Evolutionary conservation across 208 protist species (phyloP), one percentile per base, ranked within the genome.

Genomic region (Acanthamoeba lenticulata): DNA sequence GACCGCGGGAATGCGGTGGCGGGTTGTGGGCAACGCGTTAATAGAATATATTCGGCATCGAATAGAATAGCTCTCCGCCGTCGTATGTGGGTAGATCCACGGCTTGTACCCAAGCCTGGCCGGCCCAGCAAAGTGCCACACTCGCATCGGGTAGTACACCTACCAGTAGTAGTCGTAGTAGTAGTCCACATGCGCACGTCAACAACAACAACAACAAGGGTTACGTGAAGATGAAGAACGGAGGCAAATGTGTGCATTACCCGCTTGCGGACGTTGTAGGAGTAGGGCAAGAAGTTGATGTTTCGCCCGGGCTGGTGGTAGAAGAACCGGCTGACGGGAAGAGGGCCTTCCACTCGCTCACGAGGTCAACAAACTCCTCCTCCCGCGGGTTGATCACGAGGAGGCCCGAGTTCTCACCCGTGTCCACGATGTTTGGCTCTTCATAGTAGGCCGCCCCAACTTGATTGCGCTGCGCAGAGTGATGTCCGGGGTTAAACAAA

Each of bases 101-200:
- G 45, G 42, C 79, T 88, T 88, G 42, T 88, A 57, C 21, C 42
- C 42, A 60, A 45, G 36, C 67, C 36, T 45, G 24, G 67, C 67
- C 79, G 79, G 79, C 34, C 79, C 79, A 17, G 44, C 40, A 52
- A 90, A 90, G 81, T 90, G 81, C 29, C 21, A 90, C 27, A 90
- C 29, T 13, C 81, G n/a, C 81, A 90, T 90, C 3, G 81, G 81
- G 44, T 90, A 42, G n/a, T 90, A 90, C 21, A 62, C 9, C 29
- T n/a, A n/a, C n/a, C n/a, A n/a, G n/a, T n/a, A n/a, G n/a, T 77
- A 2, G 2, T 6, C 52, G 47, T 15, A 15, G 15, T 52, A 5
- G 47, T 19, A 5, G 15, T n/a, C 52, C 2, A 9, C 2, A 3
- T 4, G 52, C 52, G 4, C 3, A 60, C 2, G 17, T 4, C 11